These are phyloP conservation scores for Microcyclosporella mali DNA, from an alignment of 2,329 filamentous ascomycete species.

Conservation along the genomic window DNA sequence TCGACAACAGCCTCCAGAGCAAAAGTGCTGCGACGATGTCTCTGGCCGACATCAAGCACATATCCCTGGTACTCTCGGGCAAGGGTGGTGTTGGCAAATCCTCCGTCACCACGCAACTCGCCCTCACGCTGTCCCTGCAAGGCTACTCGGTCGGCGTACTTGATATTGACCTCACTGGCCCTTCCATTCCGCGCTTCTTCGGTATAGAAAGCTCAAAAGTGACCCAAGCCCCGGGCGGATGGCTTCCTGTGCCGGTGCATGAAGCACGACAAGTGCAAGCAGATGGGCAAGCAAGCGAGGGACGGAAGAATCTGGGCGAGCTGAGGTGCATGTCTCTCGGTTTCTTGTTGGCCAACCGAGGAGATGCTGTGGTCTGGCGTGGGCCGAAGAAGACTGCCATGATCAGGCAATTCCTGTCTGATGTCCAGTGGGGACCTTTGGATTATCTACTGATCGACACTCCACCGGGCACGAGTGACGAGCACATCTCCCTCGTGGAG, in stretches of 20 bases:
- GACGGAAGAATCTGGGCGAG: slow-evolving; percentile 46
- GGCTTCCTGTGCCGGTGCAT: slow-evolving; percentile 85
- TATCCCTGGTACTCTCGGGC: slow-evolving; percentile 80
- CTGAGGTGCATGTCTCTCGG: slow-evolving; percentile 86
- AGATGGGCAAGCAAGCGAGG: slow-evolving; percentile 10
- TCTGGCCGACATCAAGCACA: slow-evolving; percentile 65
- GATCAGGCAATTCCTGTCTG: slow-evolving; percentile 91
- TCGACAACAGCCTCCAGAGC: not conserved
- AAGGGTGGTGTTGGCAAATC: slow-evolving; percentile 99
- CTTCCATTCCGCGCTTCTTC: slow-evolving; percentile 92
- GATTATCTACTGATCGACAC: slow-evolving; percentile 95
- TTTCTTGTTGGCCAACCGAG: slow-evolving; percentile 75
- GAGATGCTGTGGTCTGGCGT: slow-evolving; percentile 93
- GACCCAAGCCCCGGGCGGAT: slow-evolving; percentile 82
- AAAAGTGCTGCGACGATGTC: slow-evolving; percentile 46
- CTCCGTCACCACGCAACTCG: slow-evolving; percentile 92
- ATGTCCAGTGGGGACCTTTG: slow-evolving; percentile 80
- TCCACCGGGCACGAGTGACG: slow-evolving; percentile 90
- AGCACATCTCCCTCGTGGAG: slow-evolving; percentile 92
- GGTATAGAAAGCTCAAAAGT: slow-evolving; percentile 85
- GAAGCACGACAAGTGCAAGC: slow-evolving; percentile 35
- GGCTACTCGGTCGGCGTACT: slow-evolving; percentile 90
- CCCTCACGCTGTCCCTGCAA: slow-evolving; percentile 76
- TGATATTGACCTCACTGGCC: slow-evolving; percentile 92
- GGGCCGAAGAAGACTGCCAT: slow-evolving; percentile 99